Conservation (phyloP, 2,329 filamentous ascomycete species). For the Trichoderma sp. region DNA sequence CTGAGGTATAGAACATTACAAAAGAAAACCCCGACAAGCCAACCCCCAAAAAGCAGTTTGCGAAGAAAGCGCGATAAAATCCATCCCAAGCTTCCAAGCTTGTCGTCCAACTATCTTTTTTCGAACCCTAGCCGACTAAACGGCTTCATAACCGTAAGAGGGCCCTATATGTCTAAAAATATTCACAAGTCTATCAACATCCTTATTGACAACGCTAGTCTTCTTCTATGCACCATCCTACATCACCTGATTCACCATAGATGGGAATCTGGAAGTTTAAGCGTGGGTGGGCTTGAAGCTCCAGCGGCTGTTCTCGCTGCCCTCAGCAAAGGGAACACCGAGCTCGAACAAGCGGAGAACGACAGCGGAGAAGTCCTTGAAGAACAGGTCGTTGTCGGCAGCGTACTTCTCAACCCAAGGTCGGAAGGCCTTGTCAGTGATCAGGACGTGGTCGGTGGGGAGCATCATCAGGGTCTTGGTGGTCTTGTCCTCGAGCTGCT, state of each 20-base stretch:
- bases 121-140: background rate
- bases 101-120: background rate
- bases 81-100: background rate
- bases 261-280: background rate
- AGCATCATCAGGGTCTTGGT: constrained; percentile 96
- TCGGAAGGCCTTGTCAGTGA: constrained; percentile 86
- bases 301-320: constrained; percentile 56
- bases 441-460: constrained; percentile 83
- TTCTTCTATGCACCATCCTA: background rate
- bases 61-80: background rate
- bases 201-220: constrained; percentile 20
- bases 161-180: constrained; percentile 5
- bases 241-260: background rate
- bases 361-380: constrained; percentile 84
- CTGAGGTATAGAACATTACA: background rate
- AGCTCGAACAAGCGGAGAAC: constrained; percentile 87
- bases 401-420: constrained; percentile 83
- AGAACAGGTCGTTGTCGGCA: constrained; percentile 87
- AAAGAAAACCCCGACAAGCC: background rate
- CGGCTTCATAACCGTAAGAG: background rate
- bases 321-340: constrained; percentile 81
- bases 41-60: background rate
- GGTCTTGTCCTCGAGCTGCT: constrained; percentile 83
- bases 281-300: constrained; percentile 61
- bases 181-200: background rate